Conservation (phyloP, 2,329 filamentous ascomycete species). For the Cytospora paraplurivora region DNA sequence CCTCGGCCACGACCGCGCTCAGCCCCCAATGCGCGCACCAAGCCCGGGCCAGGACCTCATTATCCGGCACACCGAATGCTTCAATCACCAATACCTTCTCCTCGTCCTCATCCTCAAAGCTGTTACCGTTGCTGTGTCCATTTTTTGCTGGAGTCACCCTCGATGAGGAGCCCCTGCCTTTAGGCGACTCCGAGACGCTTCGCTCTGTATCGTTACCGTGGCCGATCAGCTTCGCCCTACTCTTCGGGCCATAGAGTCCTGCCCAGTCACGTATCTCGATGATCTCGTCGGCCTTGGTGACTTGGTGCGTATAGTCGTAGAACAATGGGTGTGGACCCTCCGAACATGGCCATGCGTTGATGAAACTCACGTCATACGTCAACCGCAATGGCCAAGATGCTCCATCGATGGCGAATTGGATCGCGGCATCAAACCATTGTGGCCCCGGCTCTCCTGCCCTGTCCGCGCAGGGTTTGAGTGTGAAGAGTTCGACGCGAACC, state of each 20-base stretch:
- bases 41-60: slow-evolving; percentile 74
- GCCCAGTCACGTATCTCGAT: slow-evolving; percentile 69
- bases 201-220: slow-evolving; percentile 9
- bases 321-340: slow-evolving; percentile 69
- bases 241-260: slow-evolving; percentile 41
- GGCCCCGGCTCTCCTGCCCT: slow-evolving; percentile 36
- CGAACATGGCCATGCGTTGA: slow-evolving; percentile 65
- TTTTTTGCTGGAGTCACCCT: slow-evolving; percentile 14
- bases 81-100: slow-evolving; percentile 72
- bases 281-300: slow-evolving; percentile 64
- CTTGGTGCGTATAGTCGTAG: slow-evolving; percentile 67
- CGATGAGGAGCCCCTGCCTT: slow-evolving; percentile 25
- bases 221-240: slow-evolving; percentile 19
- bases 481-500: slow-evolving; percentile 70
- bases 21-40: slow-evolving; percentile 79
- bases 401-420: slow-evolving; percentile 66
- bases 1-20: slow-evolving; percentile 69
- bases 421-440: slow-evolving; percentile 59
- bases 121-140: slow-evolving; percentile 19
- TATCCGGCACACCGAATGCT: slow-evolving; percentile 72
- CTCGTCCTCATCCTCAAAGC: slow-evolving; percentile 44
- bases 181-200: slow-evolving; percentile 23
- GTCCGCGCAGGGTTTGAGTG: slow-evolving; percentile 52
- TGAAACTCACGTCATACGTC: slow-evolving; percentile 66
- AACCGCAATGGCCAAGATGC: slow-evolving; percentile 65